phyloP scores from a whole-genome alignment of 495 filamentous ascomycete genomes.

The Tuber brumale region DNA sequence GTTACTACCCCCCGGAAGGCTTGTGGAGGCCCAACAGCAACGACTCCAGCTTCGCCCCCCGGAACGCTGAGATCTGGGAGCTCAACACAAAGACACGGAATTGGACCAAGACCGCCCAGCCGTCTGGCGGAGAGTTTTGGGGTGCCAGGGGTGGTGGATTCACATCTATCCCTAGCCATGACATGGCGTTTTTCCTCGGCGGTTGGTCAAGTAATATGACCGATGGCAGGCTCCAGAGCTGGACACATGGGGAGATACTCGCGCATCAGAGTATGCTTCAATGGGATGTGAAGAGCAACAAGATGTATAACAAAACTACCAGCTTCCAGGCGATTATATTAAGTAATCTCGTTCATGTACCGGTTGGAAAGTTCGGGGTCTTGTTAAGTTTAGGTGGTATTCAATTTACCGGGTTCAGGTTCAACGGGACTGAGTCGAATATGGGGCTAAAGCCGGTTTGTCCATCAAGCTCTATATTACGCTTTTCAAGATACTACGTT shows the following conservation, averaged over 20 bases:
- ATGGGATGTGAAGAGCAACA: constrained; percentile 15
- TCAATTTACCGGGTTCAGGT: neutral
- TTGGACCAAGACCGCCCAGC: constrained; percentile 11
- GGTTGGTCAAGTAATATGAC: constrained; percentile 13
- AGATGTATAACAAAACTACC: constrained; percentile 10
- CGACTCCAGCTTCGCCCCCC: neutral
- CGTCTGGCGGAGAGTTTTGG: constrained; percentile 2
- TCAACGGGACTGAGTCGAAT: neutral
- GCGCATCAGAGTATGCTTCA: constrained; percentile 12
- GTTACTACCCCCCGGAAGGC: neutral
- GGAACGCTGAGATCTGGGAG: constrained; percentile 12
- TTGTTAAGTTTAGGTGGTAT: constrained; percentile 18
- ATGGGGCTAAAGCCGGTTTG: neutral
- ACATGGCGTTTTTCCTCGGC: constrained; percentile 16
- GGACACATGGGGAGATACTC: neutral
- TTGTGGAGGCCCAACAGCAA: neutral
- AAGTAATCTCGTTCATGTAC: constrained; percentile 14
- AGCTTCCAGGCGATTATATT: constrained; percentile 4
- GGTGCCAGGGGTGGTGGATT: constrained; percentile 9
- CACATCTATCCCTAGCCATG: constrained; percentile 6
- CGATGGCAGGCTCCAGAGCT: constrained; percentile 11
- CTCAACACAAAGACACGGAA: constrained; percentile 8
- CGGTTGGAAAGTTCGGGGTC: constrained; percentile 15
- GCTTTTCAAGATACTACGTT: neutral
- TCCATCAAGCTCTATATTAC: neutral